Evolutionary conservation across 306 rosid genomes (phyloP).

Genomic region (Trichosanthes truncata): DNA sequence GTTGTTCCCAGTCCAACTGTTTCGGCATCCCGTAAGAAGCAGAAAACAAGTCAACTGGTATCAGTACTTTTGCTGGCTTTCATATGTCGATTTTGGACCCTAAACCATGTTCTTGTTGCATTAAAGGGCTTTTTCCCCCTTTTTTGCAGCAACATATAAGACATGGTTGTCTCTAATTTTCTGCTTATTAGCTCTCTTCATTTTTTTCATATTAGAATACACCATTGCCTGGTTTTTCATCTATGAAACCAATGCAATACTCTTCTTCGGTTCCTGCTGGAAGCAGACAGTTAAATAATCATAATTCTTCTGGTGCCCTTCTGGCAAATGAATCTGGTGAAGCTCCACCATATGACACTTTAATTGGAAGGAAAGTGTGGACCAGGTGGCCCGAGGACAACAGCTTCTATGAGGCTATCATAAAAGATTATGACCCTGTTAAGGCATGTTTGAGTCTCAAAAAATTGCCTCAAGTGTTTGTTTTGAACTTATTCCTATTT

Average conservation of each 20-base stretch:
- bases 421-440: conserved; percentile 27
- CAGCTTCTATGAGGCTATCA: conserved; percentile 41
- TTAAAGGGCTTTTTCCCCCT: not conserved
- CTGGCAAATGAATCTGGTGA: conserved; percentile 23
- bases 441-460: conserved; percentile 14
- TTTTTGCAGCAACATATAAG: not conserved
- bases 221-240: conserved; percentile 14
- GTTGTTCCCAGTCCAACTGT: conserved; percentile 68
- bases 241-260: conserved; percentile 28
- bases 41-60: conserved; percentile 79
- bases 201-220: not conserved
- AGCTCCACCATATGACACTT: conserved; percentile 20
- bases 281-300: conserved; percentile 26
- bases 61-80: conserved; percentile 6
- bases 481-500: not conserved
- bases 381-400: conserved; percentile 50
- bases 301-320: conserved; percentile 31
- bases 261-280: conserved; percentile 27
- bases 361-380: conserved; percentile 47
- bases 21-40: conserved; percentile 84
- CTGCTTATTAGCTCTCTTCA: not conserved
- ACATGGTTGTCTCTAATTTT: not conserved
- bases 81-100: conserved; percentile 3
- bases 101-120: not conserved
- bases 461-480: not conserved